Evolutionary conservation across 495 filamentous ascomycete genomes (phyloP).

Genomic region (Lentithecium fluviatile): DNA sequence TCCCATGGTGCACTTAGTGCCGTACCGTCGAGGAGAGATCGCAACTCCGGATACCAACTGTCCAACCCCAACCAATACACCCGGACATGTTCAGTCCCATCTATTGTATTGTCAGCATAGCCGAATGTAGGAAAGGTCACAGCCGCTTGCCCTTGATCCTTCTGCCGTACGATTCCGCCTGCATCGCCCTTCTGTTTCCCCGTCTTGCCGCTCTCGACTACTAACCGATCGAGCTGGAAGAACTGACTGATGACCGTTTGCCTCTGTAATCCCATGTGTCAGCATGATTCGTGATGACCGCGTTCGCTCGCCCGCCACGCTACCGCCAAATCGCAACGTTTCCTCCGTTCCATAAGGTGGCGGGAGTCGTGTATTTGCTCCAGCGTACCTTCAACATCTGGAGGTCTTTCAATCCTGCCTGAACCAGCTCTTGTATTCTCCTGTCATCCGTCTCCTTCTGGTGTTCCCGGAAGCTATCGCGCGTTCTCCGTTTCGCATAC

Average conservation of each 20-base stretch:
- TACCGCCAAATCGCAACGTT: background rate
- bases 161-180: constrained; percentile 73
- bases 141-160: constrained; percentile 71
- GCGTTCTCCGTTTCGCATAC: constrained; percentile 85
- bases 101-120: constrained; percentile 3
- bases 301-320: background rate
- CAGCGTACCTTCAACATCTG: constrained; percentile 80
- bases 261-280: constrained; percentile 57
- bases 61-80: background rate
- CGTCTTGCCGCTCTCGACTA: constrained; percentile 82
- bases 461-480: constrained; percentile 84
- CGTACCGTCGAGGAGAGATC: background rate
- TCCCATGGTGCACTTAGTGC: background rate
- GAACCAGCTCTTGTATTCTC: constrained; percentile 80
- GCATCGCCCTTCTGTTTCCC: constrained; percentile 72
- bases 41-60: background rate
- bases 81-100: constrained; percentile 23
- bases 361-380: background rate
- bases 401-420: constrained; percentile 82
- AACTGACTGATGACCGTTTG: constrained; percentile 95
- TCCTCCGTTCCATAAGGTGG: no score
- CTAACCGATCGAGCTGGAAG: constrained; percentile 85
- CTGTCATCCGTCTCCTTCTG: constrained; percentile 65
- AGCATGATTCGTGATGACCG: constrained; percentile 5
- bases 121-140: background rate